Base-by-base conservation (phyloP, 2,329 filamentous ascomycete genomes). In the Ascochyta fabae region DNA sequence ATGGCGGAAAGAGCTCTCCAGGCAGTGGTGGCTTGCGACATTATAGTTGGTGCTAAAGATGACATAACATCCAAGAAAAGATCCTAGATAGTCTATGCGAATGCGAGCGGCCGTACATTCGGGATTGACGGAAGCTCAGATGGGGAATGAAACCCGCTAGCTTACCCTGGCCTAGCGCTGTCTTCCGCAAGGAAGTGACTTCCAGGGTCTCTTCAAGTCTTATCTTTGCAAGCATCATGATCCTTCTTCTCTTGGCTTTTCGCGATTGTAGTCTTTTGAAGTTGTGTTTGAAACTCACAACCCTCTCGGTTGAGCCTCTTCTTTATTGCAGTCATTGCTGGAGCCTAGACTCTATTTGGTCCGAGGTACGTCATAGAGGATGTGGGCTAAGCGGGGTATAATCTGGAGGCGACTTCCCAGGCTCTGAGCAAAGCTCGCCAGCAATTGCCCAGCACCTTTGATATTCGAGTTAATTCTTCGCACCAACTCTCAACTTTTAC, bases 341-440 rank as follows among this genome's bases (percentile, higher is more conserved):
- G 35, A 55, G 46, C 6, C 47, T 50, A 50, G 36, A 50, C 42
- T 42, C 31, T 26, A 55, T 42, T 15, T 55, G 39, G 53, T 35
- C 36, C 24, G 31, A 31, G 9, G 35, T 19, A 49, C 53, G 53
- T 55, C 53, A 55, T 55, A 45, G 35, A 52, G 35, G 8, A 31
- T 22, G 42, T 35, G 43, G 42, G 42, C 42, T 43, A 31, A 36
- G 53, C 53, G 53, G 53, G 53, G 53, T 55, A 55, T 34, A 50
- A 22, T 31, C 34, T n/a, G 29, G 36, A 24, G 53, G 41, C 52
- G 15, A 50, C 36, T 38, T 23, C 23, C 38, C 29, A 6, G 15
- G n/a, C 1, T 27, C 22, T 29, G 35, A 33, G 42, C 53, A 42
- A 42, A 36, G 41, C 53, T 46, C 24, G 24, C 34, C 36, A 27